phyloP scores from a whole-genome alignment of 2,329 filamentous ascomycete species.

The Talaromyces atroroseus region DNA sequence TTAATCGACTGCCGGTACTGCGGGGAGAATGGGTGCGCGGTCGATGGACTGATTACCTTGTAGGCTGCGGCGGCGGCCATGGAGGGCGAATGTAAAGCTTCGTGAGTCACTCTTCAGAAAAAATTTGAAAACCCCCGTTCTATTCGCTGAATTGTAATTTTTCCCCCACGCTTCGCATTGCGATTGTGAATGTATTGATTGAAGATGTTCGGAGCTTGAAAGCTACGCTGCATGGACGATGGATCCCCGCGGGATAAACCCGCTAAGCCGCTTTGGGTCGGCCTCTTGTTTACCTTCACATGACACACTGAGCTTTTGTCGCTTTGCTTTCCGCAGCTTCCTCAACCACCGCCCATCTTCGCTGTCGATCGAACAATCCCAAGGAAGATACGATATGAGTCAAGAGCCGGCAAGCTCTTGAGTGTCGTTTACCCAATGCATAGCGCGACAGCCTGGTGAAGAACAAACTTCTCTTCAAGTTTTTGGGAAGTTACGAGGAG shows the following conservation, averaged over 20 bases:
- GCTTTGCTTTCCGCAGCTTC: background rate
- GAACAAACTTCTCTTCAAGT: background rate
- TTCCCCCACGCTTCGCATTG: background rate
- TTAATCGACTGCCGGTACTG: conserved; percentile 26
- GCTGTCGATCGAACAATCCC: background rate
- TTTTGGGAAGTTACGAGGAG: background rate
- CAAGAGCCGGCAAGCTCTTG: conserved; percentile 13
- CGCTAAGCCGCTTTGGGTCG: conserved; percentile 10
- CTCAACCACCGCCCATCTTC: background rate
- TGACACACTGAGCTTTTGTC: background rate
- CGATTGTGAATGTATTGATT: background rate
- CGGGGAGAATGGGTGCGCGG: conserved; percentile 3
- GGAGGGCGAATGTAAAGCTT: background rate
- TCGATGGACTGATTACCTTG: conserved; percentile 37
- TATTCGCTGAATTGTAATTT: background rate
- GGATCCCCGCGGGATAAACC: background rate
- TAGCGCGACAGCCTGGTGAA: background rate
- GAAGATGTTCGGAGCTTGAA: background rate
- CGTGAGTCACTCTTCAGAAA: background rate
- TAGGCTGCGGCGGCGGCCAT: conserved; percentile 60
- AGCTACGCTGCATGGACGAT: conserved; percentile 2
- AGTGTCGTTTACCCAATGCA: conserved; percentile 1
- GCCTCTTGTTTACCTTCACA: conserved; percentile 8
- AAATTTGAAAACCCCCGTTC: background rate
- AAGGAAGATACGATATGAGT: background rate